Percentiles rank a stretch among this genome's conserved stretches.
Conservation (phyloP, 169 alveolate genomes). For the Plasmodium knowlesi region DNA sequence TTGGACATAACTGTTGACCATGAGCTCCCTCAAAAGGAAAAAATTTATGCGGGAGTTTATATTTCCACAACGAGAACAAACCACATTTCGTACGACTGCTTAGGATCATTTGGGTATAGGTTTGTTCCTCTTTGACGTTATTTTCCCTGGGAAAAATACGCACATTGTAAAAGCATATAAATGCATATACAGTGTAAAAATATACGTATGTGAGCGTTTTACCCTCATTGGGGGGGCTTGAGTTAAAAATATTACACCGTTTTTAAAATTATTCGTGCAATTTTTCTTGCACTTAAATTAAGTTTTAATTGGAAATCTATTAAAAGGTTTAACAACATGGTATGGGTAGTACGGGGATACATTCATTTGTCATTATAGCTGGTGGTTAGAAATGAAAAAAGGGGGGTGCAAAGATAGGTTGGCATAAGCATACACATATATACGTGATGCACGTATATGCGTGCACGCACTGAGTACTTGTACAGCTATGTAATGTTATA, state of each 20-base stretch:
- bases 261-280: conserved; percentile 24
- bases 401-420: neutral
- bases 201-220: neutral
- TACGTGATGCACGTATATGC: neutral
- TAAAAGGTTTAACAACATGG: conserved; percentile 23
- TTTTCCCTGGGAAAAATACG: neutral
- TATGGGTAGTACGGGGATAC: neutral
- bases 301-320: conserved; percentile 30
- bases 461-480: neutral
- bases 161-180: neutral
- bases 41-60: neutral
- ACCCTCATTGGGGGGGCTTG: neutral
- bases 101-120: neutral
- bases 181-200: neutral
- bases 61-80: neutral
- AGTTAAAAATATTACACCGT: neutral
- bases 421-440: neutral
- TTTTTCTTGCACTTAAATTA: conserved; percentile 4
- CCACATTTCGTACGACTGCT: neutral
- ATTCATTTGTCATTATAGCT: conserved; percentile 12
- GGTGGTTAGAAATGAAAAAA: conserved; percentile 35
- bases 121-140: neutral
- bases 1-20: neutral
- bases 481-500: neutral
- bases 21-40: neutral